phyloP scores from a whole-genome alignment of 768 basidiomycete species.

The Leucocoprinus leucothites region DNA sequence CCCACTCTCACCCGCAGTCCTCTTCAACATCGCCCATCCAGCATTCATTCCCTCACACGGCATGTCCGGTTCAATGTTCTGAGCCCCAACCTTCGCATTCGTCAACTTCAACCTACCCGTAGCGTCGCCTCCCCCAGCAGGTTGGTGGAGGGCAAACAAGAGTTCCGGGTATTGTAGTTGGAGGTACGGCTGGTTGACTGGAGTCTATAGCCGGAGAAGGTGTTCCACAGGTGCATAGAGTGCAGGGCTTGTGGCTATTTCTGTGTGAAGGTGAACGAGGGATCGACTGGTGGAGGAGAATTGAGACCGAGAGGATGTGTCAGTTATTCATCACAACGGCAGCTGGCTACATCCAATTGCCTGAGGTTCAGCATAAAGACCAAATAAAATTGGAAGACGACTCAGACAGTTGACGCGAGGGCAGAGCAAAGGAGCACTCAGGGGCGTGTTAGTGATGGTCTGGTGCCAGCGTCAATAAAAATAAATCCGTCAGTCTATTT shows the following conservation, averaged over 20 bases:
- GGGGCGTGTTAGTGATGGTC: not conserved
- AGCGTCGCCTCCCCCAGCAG: slow-evolving; percentile 41
- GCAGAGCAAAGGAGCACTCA: too few species aligned
- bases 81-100: slow-evolving; percentile 71
- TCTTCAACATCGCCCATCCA: slow-evolving; percentile 80
- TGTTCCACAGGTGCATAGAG: slow-evolving; percentile 59
- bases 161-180: slow-evolving; percentile 31
- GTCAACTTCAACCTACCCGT: slow-evolving; percentile 67
- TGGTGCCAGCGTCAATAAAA: not conserved
- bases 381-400: not conserved
- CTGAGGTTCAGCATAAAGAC: slow-evolving; percentile 21
- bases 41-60: slow-evolving; percentile 34
- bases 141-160: slow-evolving; percentile 43
- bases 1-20: slow-evolving; percentile 46
- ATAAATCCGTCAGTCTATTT: not conserved
- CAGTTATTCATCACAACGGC: slow-evolving; percentile 50
- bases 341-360: slow-evolving; percentile 34
- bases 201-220: slow-evolving; percentile 35
- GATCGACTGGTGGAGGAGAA: slow-evolving; percentile 20
- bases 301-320: slow-evolving; percentile 48
- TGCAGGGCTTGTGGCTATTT: slow-evolving; percentile 78
- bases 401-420: not conserved
- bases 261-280: slow-evolving; percentile 24
- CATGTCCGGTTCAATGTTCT: slow-evolving; percentile 64
- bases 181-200: not conserved